Evolutionary conservation across 2,329 filamentous ascomycete species (phyloP), one percentile per base, ranked within the genome.

Genomic region (Cladorrhinum sp.): DNA sequence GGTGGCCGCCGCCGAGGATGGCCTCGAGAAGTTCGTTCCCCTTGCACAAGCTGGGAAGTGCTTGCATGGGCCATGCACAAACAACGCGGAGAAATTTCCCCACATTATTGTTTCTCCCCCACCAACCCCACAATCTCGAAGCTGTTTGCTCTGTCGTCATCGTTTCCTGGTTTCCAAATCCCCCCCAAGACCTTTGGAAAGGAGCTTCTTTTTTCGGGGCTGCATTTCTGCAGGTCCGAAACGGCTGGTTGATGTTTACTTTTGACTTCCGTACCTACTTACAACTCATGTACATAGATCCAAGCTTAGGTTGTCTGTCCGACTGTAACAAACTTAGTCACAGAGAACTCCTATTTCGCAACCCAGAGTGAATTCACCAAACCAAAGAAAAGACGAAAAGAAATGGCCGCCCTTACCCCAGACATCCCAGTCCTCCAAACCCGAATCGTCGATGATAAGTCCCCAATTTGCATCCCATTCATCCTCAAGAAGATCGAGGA

Each of bases 401-500:
- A n/a, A 13, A 41, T 13, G 6, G 50, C 49, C 25, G 51, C 55
- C 32, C 16, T 56, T 50, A 69, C 70, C 7, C 68, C 69, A 9
- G 69, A 72, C 57, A 66, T 64, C 18, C 68, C 69, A 7, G 36
- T 41, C 36, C 64, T 72, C 45, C 68, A 70, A 53, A 69, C 71
- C 18, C 70, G 69, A 56, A 85, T 91, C 64, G 69, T 87, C 68
- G 90, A 93, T 77, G 90, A 93, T 79, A 93, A 92, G 75, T 88
- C 87, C 50, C 81, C 86, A 60, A 81, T 91, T 72, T 92, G 89
- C 76, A 84, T 93, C 65, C 88, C 89, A 22, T 95, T 93, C 73
- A 89, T 90, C 61, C 78, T 89, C 22, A 76, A 81, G n/a, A 81
- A 78, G 18, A 75, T 89, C 52, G n/a, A 45, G 10, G 16, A 13